phyloP scores from a whole-genome alignment of 352 stramenopile genomes.

The Phytophthora litchii region DNA sequence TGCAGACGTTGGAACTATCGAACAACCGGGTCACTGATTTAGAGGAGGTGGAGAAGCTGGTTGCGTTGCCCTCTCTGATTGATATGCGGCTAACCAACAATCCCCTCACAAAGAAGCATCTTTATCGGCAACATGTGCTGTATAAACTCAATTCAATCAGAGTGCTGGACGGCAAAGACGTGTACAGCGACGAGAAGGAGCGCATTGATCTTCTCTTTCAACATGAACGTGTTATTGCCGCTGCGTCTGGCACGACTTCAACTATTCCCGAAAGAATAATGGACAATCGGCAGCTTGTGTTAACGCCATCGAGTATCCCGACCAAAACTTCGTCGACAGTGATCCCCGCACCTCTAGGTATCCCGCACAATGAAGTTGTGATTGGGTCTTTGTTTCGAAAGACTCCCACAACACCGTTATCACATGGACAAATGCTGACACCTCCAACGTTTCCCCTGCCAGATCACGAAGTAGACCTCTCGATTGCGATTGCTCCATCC shows the following conservation, averaged over 20 bases:
- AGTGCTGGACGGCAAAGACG: conserved; percentile 69
- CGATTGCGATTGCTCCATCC: conserved; percentile 50
- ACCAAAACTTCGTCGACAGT: conserved; percentile 26
- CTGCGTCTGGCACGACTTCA: conserved; percentile 20
- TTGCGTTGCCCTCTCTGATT: conserved; percentile 54
- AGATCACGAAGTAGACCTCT: conserved; percentile 46
- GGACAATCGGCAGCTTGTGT: conserved; percentile 36
- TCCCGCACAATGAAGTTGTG: conserved; percentile 46
- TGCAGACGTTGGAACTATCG: conserved; percentile 70
- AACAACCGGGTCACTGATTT: conserved; percentile 82
- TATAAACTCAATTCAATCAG: conserved; percentile 62
- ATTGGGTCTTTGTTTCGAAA: conserved; percentile 56
- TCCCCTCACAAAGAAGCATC: conserved; percentile 78
- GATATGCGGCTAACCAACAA: conserved; percentile 77
- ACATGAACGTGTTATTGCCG: conserved; percentile 58
- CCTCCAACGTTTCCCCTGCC: conserved; percentile 40
- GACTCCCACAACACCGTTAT: conserved; percentile 25
- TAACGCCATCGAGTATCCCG: conserved; percentile 57
- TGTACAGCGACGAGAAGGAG: conserved; percentile 80
- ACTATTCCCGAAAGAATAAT: conserved; percentile 22
- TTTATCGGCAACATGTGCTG: conserved; percentile 78
- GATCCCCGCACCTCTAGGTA: conserved; percentile 25
- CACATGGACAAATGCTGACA: conserved; percentile 30
- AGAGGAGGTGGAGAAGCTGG: conserved; percentile 82
- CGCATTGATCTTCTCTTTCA: conserved; percentile 71